Base-by-base conservation (phyloP, 805 yeast genomes). In the Cephaloascus fragrans region DNA sequence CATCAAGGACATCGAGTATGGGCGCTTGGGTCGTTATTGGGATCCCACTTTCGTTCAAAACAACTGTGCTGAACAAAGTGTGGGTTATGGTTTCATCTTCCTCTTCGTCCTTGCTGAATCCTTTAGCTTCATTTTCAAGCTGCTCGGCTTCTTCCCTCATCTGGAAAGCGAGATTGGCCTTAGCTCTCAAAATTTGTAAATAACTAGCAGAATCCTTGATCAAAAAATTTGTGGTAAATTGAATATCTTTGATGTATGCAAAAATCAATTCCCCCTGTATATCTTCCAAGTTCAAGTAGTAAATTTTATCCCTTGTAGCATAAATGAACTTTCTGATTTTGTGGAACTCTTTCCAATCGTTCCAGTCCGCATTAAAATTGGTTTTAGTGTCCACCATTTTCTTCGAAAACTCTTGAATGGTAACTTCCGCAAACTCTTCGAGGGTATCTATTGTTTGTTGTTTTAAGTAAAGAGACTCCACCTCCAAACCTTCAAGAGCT, bases 361-460 rank as follows among this genome's bases (percentile, higher is more conserved):
- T 55, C 69, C 77, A 77, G 45, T 35, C 28, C 16, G 29, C 52
- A 31, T 45, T 48, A 51, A 50, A 46, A 19, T 46, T 41, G n/a
- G 31, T 38, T 29, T 37, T 38, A 41, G 29, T 43, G 41, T 19
- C 32, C 38, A 78, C 70, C 51, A 83, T 67, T 41, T 75, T 71
- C 38, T 73, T 71, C 5, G 83, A 72, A 59, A 80, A 82, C 47
- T 81, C 86, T 46, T 62, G 69, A 39, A 82, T 67, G 20, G 83
- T 68, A 4, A 76, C 71, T 39, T 82, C 88, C 4, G 81, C 78
- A 65, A 83, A 83, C 44, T 83, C 83, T 54, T 83, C 89, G 52
- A 79, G 71, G 0, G 80, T 69, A 45, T 83, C 89, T 39, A 82
- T 67, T 29, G 80, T 69, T 20, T 56, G 57, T 41, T 67, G 72